These are phyloP conservation scores for Neurospora sp. DNA, from an alignment of 2,329 filamentous ascomycete species.

Conservation along the genomic window DNA sequence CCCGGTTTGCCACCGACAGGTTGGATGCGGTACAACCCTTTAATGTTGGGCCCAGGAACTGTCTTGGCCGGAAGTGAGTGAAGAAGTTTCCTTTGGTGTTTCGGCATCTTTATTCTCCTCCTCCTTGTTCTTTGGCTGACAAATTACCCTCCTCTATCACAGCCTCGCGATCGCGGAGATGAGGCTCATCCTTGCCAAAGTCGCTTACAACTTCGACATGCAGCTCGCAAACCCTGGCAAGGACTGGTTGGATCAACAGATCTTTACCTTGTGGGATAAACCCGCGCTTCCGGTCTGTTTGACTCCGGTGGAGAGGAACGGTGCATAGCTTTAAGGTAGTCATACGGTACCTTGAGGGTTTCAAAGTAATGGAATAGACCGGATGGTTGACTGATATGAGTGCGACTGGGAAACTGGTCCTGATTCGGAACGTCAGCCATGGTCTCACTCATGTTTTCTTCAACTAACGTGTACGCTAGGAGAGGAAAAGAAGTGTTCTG, in stretches of 20 bases:
- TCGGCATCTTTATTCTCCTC: not conserved
- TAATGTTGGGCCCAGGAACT: constrained; percentile 2
- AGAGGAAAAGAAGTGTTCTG: not conserved
- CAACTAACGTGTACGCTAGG: not conserved
- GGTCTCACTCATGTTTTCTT: not conserved
- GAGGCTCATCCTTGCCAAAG: constrained; percentile 3
- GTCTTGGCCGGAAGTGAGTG: constrained; percentile 2
- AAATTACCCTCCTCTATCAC: not conserved
- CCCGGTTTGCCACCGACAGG: constrained; percentile 20
- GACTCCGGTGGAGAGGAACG: constrained; percentile 9
- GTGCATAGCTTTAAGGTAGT: not conserved
- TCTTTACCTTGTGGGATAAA: constrained; percentile 24
- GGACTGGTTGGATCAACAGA: constrained; percentile 18
- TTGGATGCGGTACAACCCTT: constrained; percentile 2
- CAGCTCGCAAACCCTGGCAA: constrained; percentile 10
- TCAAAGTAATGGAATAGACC: not conserved
- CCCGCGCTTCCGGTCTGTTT: constrained; percentile 21
- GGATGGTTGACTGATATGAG: not conserved
- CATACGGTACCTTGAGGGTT: not conserved
- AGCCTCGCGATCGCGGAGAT: constrained; percentile 4
- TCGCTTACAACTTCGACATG: constrained; percentile 3
- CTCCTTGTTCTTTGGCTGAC: not conserved
- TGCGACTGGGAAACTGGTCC: not conserved
- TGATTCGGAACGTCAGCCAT: not conserved
- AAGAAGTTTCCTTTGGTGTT: not conserved